Conservation (phyloP, 352 stramenopile species). For the Globisporangium paroecandrum region DNA sequence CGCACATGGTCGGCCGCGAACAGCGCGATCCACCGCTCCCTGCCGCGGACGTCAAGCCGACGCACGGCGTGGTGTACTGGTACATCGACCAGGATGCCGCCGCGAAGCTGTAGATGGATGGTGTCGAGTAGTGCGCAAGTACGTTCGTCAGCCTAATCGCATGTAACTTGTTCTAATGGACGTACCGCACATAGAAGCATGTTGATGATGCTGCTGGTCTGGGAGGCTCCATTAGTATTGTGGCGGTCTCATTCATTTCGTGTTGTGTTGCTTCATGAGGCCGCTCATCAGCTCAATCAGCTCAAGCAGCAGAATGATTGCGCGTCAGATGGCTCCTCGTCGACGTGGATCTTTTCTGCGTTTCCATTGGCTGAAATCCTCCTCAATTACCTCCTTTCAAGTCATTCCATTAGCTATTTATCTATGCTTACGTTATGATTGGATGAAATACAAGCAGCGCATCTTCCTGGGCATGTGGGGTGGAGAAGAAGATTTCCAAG, state of each 20-base stretch:
- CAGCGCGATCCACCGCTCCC: conserved; percentile 58
- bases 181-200: neutral
- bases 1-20: conserved; percentile 71
- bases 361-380: conserved; percentile 8
- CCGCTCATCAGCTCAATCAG: conserved; percentile 1
- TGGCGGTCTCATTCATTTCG: neutral
- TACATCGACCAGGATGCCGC: conserved; percentile 82
- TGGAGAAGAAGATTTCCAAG: neutral
- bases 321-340: conserved; percentile 1
- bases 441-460: conserved; percentile 11
- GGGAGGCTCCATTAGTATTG: neutral
- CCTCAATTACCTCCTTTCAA: neutral
- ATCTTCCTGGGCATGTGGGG: neutral
- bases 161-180: neutral
- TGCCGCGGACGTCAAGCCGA: conserved; percentile 67
- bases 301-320: conserved; percentile 7
- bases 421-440: conserved; percentile 14
- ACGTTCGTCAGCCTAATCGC: neutral
- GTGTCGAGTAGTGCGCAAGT: conserved; percentile 14
- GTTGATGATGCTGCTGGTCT: conserved; percentile 10
- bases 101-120: conserved; percentile 41
- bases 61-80: conserved; percentile 74
- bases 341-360: conserved; percentile 9
- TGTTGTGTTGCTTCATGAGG: neutral
- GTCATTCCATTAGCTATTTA: neutral